Conservation (phyloP, 2,329 filamentous ascomycete species). For the Neurospora crassa region DNA sequence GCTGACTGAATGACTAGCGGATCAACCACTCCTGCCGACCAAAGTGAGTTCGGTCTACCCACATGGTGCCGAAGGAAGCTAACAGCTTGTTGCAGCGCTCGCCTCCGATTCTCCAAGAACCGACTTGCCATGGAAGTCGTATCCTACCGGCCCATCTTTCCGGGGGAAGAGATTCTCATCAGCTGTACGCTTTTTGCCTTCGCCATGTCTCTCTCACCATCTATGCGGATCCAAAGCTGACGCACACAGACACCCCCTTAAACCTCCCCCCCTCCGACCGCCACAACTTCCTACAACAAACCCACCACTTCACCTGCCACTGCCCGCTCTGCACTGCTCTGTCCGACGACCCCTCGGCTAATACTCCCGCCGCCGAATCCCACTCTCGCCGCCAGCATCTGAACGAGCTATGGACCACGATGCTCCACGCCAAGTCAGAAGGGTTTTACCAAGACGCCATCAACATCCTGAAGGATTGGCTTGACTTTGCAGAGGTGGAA, state of each 20-base stretch:
- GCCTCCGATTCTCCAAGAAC: conserved; percentile 14
- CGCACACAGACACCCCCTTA: conserved; percentile 16
- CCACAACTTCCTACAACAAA: conserved; percentile 11
- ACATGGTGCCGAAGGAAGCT: neutral
- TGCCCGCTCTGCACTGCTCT: conserved; percentile 17
- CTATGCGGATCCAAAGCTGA: neutral
- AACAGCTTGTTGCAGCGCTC: conserved; percentile 10
- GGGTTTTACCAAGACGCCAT: conserved; percentile 17
- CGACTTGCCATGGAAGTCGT: conserved; percentile 19
- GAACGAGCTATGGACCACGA: conserved; percentile 12
- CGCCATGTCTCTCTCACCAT: no score
- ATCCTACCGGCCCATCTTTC: conserved; percentile 18
- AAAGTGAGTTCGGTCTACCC: conserved; percentile 14
- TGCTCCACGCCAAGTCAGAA: conserved; percentile 11
- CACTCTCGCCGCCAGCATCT: conserved; percentile 11
- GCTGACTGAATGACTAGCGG: conserved; percentile 9
- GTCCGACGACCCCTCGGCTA: neutral
- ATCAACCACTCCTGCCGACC: conserved; percentile 21
- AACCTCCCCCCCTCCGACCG: conserved; percentile 9
- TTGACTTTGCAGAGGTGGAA: conserved; percentile 14
- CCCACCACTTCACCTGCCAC: conserved; percentile 18
- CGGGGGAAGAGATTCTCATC: conserved; percentile 22
- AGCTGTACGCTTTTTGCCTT: conserved; percentile 19
- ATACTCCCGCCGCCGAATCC: conserved; percentile 16
- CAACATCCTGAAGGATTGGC: conserved; percentile 15